phyloP scores from a whole-genome alignment of 2,329 filamentous ascomycete species.

The Neonectria sp. region DNA sequence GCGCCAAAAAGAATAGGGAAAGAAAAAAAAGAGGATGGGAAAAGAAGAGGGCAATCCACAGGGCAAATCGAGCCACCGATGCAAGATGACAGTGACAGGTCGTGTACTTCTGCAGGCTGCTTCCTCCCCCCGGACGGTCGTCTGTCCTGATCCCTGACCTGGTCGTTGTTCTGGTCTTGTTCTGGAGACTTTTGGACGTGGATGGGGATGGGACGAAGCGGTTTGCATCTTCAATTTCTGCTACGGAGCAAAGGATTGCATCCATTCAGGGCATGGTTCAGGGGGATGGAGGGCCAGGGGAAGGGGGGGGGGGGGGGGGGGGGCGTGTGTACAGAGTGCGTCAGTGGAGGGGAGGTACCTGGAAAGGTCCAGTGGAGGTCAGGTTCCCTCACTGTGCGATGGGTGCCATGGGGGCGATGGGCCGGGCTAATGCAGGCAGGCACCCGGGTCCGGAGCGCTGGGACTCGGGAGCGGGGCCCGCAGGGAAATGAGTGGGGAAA shows the following conservation, averaged over 20 bases:
- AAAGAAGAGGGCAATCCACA: constrained; percentile 8
- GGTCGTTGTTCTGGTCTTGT: neutral
- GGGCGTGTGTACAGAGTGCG: too few relatives aligned
- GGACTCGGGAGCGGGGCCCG: constrained; percentile 38
- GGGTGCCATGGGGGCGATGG: neutral
- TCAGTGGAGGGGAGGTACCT: too few relatives aligned
- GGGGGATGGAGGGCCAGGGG: neutral
- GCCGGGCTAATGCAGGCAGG: constrained; percentile 44
- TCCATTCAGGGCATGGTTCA: neutral
- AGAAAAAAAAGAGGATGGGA: constrained; percentile 12
- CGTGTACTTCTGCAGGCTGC: constrained; percentile 16
- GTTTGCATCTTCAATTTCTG: constrained; percentile 4
- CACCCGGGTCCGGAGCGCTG: constrained; percentile 47
- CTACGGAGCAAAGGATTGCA: constrained; percentile 6
- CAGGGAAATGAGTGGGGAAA: constrained; percentile 20
- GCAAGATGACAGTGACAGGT: constrained; percentile 48
- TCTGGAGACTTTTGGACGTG: neutral
- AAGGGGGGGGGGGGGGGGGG: too few relatives aligned
- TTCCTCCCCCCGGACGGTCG: neutral
- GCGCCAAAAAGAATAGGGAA: constrained; percentile 28
- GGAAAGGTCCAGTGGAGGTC: neutral
- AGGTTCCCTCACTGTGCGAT: constrained; percentile 11
- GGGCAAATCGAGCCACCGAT: constrained; percentile 40
- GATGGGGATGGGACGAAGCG: neutral
- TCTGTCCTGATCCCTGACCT: neutral